phyloP scores from a whole-genome alignment of 2,329 filamentous ascomycete genomes.

The Whalleya microplaca region DNA sequence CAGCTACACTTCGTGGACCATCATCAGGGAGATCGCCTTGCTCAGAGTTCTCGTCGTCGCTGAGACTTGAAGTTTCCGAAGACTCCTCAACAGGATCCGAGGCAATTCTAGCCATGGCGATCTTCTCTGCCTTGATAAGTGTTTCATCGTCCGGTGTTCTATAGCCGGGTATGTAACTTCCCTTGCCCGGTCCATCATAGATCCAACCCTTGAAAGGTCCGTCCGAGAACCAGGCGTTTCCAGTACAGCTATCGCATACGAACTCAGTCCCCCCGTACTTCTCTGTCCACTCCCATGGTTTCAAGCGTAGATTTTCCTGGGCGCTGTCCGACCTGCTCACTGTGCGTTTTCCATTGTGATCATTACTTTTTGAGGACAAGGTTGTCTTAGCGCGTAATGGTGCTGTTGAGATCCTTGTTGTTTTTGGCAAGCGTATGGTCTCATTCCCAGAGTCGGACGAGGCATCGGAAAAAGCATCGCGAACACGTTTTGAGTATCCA shows the following conservation, averaged over 20 bases:
- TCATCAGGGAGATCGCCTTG: neutral
- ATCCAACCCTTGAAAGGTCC: conserved; percentile 33
- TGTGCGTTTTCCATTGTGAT: neutral
- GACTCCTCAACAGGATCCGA: neutral
- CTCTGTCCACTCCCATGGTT: conserved; percentile 17
- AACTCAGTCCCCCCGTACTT: conserved; percentile 15
- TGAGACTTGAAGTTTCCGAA: neutral
- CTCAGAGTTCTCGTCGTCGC: neutral
- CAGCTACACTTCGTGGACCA: neutral
- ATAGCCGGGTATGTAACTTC: conserved; percentile 23
- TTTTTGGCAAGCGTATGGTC: neutral
- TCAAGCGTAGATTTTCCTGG: conserved; percentile 12
- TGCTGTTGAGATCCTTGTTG: neutral
- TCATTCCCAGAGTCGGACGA: neutral
- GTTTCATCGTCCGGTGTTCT: conserved; percentile 18
- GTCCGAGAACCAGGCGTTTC: conserved; percentile 17
- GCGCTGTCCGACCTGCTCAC: neutral
- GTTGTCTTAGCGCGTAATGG: neutral
- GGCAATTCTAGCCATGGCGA: conserved; percentile 2
- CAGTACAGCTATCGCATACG: neutral
- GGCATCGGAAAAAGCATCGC: conserved; percentile 5
- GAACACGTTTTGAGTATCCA: conserved; percentile 7
- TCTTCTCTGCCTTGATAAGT: conserved; percentile 22
- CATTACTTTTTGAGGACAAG: neutral
- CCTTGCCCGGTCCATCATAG: conserved; percentile 16